phyloP scores from a whole-genome alignment of 805 yeast genomes.

The Kregervanrija delftensis region DNA sequence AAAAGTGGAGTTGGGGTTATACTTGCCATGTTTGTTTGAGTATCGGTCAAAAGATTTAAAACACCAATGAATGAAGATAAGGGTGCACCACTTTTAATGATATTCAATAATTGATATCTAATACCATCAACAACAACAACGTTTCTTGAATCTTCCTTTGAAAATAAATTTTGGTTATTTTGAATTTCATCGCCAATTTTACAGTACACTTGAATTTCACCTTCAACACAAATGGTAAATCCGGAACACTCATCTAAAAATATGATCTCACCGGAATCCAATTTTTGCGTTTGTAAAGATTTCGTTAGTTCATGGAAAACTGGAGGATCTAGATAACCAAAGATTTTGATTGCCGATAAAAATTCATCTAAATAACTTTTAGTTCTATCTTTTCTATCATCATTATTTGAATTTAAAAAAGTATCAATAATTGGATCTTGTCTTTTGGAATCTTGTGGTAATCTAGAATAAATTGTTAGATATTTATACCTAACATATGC shows the following conservation, averaged over 20 bases:
- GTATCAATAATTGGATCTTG: slow-evolving; percentile 41
- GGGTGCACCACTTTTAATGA: slow-evolving; percentile 78
- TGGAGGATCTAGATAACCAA: slow-evolving; percentile 85
- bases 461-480: slow-evolving; percentile 55
- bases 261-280: slow-evolving; percentile 70
- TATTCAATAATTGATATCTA: slow-evolving; percentile 68
- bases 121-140: slow-evolving; percentile 46
- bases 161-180: slow-evolving; percentile 14
- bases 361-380: slow-evolving; percentile 81
- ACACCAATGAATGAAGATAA: slow-evolving; percentile 78
- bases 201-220: slow-evolving; percentile 73
- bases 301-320: slow-evolving; percentile 91
- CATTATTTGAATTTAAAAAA: slow-evolving; percentile 31
- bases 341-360: slow-evolving; percentile 82
- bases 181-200: slow-evolving; percentile 33
- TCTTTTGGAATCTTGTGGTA: slow-evolving; percentile 37
- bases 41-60: slow-evolving; percentile 51
- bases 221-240: slow-evolving; percentile 89
- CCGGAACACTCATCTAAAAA: slow-evolving; percentile 64
- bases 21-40: slow-evolving; percentile 6
- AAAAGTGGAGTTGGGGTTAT: slow-evolving; percentile 10
- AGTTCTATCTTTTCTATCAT: slow-evolving; percentile 34
- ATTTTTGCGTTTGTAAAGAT: slow-evolving; percentile 81
- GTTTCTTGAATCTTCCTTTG: slow-evolving; percentile 32
- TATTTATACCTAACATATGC: slow-evolving; percentile 55